Evolutionary conservation across 2,329 filamentous ascomycete genomes (phyloP).

Genomic region (Onygenales sp.): DNA sequence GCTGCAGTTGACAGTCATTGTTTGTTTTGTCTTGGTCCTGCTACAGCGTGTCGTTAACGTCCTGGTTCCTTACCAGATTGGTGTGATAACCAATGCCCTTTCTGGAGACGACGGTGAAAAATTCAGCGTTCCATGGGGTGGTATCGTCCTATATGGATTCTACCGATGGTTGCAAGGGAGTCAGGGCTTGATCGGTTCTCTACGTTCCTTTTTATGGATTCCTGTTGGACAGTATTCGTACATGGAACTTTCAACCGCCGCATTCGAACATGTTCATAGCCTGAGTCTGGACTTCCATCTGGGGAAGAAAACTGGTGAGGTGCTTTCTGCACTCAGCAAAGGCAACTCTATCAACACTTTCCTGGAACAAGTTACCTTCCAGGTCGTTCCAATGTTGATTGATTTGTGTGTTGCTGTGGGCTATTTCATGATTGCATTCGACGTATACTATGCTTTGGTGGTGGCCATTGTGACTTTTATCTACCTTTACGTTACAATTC

Average conservation of each 20-base stretch:
- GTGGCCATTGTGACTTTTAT: constrained; percentile 87
- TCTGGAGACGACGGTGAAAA: constrained; percentile 45
- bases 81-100: constrained; percentile 67
- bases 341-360: constrained; percentile 94
- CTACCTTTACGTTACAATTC: constrained; percentile 93
- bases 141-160: constrained; percentile 66
- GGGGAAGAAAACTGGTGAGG: constrained; percentile 92
- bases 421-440: constrained; percentile 70
- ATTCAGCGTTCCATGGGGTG: constrained; percentile 57
- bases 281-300: constrained; percentile 94
- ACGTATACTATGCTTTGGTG: constrained; percentile 82
- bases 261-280: constrained; percentile 94
- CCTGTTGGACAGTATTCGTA: constrained; percentile 96
- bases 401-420: constrained; percentile 78
- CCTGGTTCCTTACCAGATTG: constrained; percentile 72
- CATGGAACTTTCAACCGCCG: constrained; percentile 82
- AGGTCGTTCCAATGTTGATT: constrained; percentile 87
- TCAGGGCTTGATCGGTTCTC: constrained; percentile 75
- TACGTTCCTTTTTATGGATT: constrained; percentile 83
- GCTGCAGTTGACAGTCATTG: constrained; percentile 67
- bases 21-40: constrained; percentile 74
- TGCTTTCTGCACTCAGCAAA: constrained; percentile 90
- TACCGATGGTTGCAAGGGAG: constrained; percentile 78
- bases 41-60: constrained; percentile 78
- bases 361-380: constrained; percentile 91